Evolutionary conservation across 352 stramenopile species (phyloP).

Genomic region (Globisporangium barbulae): DNA sequence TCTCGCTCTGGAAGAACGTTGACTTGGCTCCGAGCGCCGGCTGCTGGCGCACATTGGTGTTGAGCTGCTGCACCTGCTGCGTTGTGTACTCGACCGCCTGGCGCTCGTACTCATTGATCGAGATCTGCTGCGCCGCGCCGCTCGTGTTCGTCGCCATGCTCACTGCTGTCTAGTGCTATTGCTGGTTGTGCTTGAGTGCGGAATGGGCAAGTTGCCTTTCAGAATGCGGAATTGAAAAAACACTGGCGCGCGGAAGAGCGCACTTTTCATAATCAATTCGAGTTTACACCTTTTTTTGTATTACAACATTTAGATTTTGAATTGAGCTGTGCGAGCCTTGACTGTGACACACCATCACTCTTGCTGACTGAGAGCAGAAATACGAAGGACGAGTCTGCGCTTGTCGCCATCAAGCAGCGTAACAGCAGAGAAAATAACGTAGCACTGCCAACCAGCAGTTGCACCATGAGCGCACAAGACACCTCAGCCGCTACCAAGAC

Average conservation of each 20-base stretch:
- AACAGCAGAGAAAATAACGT: not conserved
- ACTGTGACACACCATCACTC: too few relatives aligned
- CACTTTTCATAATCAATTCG: too few relatives aligned
- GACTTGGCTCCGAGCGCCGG: constrained; percentile 51
- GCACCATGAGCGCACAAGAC: constrained; percentile 1
- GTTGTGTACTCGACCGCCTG: constrained; percentile 69
- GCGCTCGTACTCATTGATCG: constrained; percentile 50
- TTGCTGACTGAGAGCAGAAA: too few relatives aligned
- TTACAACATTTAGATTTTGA: too few relatives aligned
- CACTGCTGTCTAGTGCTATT: not conserved
- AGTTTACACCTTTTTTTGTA: too few relatives aligned
- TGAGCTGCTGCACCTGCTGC: constrained; percentile 59
- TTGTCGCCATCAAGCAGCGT: not conserved
- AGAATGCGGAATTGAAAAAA: not conserved
- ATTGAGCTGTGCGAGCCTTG: too few relatives aligned
- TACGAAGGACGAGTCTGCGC: not conserved
- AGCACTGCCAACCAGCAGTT: not conserved
- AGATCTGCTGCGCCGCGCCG: constrained; percentile 34
- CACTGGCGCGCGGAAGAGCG: not conserved
- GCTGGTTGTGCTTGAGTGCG: not conserved
- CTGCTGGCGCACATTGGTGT: constrained; percentile 47
- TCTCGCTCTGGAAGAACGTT: constrained; percentile 58
- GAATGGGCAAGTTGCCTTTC: not conserved
- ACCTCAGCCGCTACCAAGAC: not conserved
- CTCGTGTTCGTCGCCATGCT: not conserved